These are phyloP conservation scores for Starmerella potacharoeniae DNA, from an alignment of 805 yeast species.

Conservation along the genomic window DNA sequence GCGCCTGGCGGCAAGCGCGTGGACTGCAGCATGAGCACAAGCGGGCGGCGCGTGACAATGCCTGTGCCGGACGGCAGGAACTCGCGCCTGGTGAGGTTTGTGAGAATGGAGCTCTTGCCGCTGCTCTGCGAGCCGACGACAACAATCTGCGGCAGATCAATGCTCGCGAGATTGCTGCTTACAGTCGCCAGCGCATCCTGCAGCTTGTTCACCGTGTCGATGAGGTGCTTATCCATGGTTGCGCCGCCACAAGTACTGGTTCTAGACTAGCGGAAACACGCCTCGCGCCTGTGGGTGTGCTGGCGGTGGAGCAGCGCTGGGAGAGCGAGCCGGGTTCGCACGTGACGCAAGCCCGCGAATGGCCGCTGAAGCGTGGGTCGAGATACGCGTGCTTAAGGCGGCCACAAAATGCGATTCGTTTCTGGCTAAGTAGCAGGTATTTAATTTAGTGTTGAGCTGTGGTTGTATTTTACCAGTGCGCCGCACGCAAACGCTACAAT, in stretches of 20 bases:
- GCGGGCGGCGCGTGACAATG: conserved; percentile 81
- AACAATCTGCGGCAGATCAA: conserved; percentile 77
- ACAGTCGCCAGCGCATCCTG: conserved; percentile 85
- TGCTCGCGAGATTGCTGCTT: conserved; percentile 69
- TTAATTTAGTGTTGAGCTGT: no score
- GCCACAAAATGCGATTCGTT: no score
- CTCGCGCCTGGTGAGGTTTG: conserved; percentile 84
- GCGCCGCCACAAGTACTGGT: not conserved
- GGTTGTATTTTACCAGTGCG: no score
- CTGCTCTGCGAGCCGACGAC: conserved; percentile 87
- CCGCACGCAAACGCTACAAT: no score
- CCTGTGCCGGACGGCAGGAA: conserved; percentile 86
- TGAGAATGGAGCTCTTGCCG: conserved; percentile 81
- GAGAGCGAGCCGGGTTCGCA: no score
- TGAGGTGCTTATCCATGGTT: conserved; percentile 62
- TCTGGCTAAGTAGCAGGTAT: no score
- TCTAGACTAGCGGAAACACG: not conserved
- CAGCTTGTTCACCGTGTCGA: conserved; percentile 75
- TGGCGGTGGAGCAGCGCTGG: not conserved
- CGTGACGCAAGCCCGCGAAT: no score
- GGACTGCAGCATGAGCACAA: conserved; percentile 67
- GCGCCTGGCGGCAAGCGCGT: conserved; percentile 27
- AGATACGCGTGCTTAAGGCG: no score
- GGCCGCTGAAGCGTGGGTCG: no score
- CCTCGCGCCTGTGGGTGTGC: not conserved